These are phyloP conservation scores for barley (Hordeum vulgare) DNA, from an alignment of 176 grass and related monocot genomes.

Conservation along the genomic window MorexV3_pseudomolecules_assembly NC_058523.1:512212811-512213310, in stretches of 20 bases:
- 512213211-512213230: slow-evolving; percentile 93
- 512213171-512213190: slow-evolving; percentile 71
- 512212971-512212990: slow-evolving; percentile 94
- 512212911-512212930: slow-evolving; percentile 96
- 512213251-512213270: slow-evolving; percentile 94
- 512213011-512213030: slow-evolving; percentile 92
- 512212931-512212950: slow-evolving; percentile 98
- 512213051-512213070: background rate
- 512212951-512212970: slow-evolving; percentile 99
- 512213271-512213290: slow-evolving; percentile 79
- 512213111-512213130: background rate
- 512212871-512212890: slow-evolving; percentile 95
- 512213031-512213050: slow-evolving; percentile 21
- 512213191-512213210: slow-evolving; percentile 97
- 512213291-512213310: slow-evolving; percentile 92
- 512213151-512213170: background rate
- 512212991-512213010: slow-evolving; percentile 99
- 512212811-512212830: slow-evolving; percentile 27
- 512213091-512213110: background rate
- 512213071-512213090: background rate
- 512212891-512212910: slow-evolving; percentile 99
- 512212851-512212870: slow-evolving; percentile 97
- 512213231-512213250: slow-evolving; percentile 90
- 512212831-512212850: slow-evolving; percentile 15
- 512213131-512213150: background rate